These are phyloP conservation scores for Dendrobium chrysotoxum DNA, from an alignment of 106 monocot species.

Conservation along the genomic window DNA sequence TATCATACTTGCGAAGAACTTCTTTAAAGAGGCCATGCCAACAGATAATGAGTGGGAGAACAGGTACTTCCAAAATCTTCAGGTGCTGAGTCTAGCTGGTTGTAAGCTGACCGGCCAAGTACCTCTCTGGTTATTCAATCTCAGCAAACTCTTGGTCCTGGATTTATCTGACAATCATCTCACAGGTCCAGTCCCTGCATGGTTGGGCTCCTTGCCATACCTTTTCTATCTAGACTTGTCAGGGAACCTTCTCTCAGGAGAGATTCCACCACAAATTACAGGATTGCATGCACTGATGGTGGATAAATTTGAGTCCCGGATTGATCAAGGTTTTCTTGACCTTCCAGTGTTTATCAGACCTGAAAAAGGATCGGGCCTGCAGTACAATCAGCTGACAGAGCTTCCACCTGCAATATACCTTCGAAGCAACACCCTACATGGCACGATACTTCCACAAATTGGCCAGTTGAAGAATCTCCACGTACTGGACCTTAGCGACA, in stretches of 20 bases:
- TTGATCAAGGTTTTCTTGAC: slow-evolving; percentile 8
- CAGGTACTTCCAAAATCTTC: slow-evolving; percentile 4
- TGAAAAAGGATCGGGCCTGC: background rate
- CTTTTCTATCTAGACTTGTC: slow-evolving; percentile 8
- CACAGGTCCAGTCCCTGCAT: slow-evolving; percentile 10
- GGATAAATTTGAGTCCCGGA: slow-evolving; percentile 1
- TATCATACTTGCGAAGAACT: slow-evolving; percentile 6
- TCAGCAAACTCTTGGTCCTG: slow-evolving; percentile 6
- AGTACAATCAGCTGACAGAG: slow-evolving; percentile 3
- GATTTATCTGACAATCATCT: slow-evolving; percentile 8
- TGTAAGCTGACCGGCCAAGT: background rate
- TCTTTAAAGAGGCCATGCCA: slow-evolving; percentile 3
- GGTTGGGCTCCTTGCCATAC: slow-evolving; percentile 6
- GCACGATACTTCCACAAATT: slow-evolving; percentile 1
- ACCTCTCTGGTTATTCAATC: slow-evolving; percentile 12
- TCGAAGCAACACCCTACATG: background rate
- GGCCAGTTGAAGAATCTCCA: slow-evolving; percentile 5
- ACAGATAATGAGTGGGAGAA: background rate
- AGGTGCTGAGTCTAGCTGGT: background rate
- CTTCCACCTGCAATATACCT: slow-evolving; percentile 6
- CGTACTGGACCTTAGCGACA: background rate
- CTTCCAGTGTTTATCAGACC: background rate
- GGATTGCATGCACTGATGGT: background rate
- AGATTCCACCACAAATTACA: slow-evolving; percentile 7
- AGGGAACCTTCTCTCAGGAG: slow-evolving; percentile 15